Base-by-base conservation (phyloP, 768 basidiomycete species). In the Lentinula edodes region DNA sequence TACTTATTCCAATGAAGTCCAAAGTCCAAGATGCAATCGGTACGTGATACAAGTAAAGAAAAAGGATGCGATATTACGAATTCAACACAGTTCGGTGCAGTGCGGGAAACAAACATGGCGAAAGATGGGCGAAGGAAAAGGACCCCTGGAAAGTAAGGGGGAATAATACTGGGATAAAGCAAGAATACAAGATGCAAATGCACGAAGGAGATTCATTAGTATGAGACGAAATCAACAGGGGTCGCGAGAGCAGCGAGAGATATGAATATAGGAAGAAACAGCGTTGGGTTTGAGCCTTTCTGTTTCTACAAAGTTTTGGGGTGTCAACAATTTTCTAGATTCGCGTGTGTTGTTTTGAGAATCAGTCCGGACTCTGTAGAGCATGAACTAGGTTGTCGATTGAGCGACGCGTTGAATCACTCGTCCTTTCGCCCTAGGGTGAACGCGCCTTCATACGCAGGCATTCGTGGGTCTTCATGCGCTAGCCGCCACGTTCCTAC, bases 401-500 rank as follows among this genome's bases (percentile, higher is more conserved):
- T n/a, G 20, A 23, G 7, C 45, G 1, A n/a, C 12, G 7, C 1
- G 12, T n/a, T 46, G n/a, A n/a, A 4, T 43, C 23, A 58, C 38
- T 72, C 74, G 35, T 77, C 74, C 62, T 81, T 73, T 69, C 76
- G 75, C 38, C 84, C 82, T 78, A 87, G 81, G 46, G 80, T 76
- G 65, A 90, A 88, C 6, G 89, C 78, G 35, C 85, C 81, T 68
- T 91, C 89, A 71, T 83, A 84, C 10, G 78, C 77, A 0, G 85
- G 85, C 9, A 74, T 66, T 5, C 76, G 69, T 3, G 77, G 74
- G 48, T 82, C 80, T 61, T 68, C 75, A 58, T 68, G 70, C 42
- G 78, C 80, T 66, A 76, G 74, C 51, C 90, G 78, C 90, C 90
- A 91, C 61, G 84, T 86, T 5, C 90, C 90, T 15, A 89, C 87